Evolutionary conservation across 495 filamentous ascomycete genomes (phyloP), one percentile per base, ranked within the genome.

Genomic region (Lophiotrema nucula): DNA sequence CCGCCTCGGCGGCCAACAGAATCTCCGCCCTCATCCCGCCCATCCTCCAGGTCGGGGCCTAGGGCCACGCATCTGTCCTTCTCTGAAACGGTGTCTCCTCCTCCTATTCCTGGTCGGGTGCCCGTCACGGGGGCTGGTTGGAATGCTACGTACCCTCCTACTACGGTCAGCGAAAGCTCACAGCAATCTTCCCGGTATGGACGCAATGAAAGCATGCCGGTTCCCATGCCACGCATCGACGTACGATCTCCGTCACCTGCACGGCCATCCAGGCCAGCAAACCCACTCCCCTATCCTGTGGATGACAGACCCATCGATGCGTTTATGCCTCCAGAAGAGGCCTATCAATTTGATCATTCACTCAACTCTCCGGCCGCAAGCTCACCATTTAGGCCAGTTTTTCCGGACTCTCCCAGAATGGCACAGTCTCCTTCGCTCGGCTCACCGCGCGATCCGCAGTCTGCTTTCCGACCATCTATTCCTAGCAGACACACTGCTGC

Each of bases 251-350:
- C 63, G 1, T 62, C 43, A 18, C 64, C 54, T 37, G 56, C 41
- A 38, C 53, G 64, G 44, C 50, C 54, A 18, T 48, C 44, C 5
- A 59, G 53, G 15, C 18, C 44, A 1, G 35, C 11, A 8, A 53
- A 23, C 33, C 27, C 59, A 13, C 43, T 63, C 5, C 64, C 64
- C 13, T 67, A 67, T 54, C 64, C 64, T 2, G 46, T 62, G 4
- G 64, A 67, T 53, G 58, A 66, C 18, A 56, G 47, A 28, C 19
- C 10, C 0, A 23, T 24, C 28, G 56, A 55, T 4, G 47, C 43
- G 12, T 60, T 47, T 21, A 67, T 67, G 64, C 64, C 64, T 1
- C 48, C 64, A 4, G 64, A 56, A 28, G 58, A 59, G 37, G 18
- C 23, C 3, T 67, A 52, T 38, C 64, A 67, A 42, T 60, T 37